Percentiles rank a stretch among this genome's conserved stretches.
phyloP scores from a whole-genome alignment of 805 yeast species.

The Sugiyamaella marilandica region DNA sequence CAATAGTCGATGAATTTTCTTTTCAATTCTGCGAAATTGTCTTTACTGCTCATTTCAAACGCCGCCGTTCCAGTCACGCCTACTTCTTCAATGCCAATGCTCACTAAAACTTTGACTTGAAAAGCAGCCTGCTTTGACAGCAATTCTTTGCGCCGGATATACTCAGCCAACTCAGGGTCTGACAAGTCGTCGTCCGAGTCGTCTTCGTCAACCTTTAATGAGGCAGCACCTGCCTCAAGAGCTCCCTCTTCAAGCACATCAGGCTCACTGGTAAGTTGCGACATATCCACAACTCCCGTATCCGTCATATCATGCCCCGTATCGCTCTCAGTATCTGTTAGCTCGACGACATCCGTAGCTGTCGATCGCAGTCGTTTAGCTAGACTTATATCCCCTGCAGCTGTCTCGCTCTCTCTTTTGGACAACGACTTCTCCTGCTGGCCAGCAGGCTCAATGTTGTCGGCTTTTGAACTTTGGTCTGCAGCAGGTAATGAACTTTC shows the following conservation, averaged over 20 bases:
- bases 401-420: no score
- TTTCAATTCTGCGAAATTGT: slow-evolving; percentile 1
- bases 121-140: not conserved
- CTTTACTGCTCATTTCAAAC: slow-evolving; percentile 6
- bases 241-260: no score
- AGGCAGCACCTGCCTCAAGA: no score
- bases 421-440: no score
- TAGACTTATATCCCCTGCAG: not conserved
- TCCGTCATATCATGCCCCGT: not conserved
- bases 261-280: no score
- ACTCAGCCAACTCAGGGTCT: not conserved
- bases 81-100: not conserved
- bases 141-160: not conserved
- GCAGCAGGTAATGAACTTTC: no score
- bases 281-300: no score
- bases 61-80: not conserved
- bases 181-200: not conserved
- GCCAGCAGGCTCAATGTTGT: no score
- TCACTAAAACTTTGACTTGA: not conserved
- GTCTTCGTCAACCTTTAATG: no score
- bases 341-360: not conserved
- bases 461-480: no score
- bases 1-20: not conserved
- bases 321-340: slow-evolving; percentile 1
- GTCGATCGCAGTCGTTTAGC: not conserved